A percentile compares a stretch with the other conserved stretches of the same genome.
Evolutionary conservation across 2,329 filamentous ascomycete species (phyloP).

Genomic region (Fusarium buxicola): DNA sequence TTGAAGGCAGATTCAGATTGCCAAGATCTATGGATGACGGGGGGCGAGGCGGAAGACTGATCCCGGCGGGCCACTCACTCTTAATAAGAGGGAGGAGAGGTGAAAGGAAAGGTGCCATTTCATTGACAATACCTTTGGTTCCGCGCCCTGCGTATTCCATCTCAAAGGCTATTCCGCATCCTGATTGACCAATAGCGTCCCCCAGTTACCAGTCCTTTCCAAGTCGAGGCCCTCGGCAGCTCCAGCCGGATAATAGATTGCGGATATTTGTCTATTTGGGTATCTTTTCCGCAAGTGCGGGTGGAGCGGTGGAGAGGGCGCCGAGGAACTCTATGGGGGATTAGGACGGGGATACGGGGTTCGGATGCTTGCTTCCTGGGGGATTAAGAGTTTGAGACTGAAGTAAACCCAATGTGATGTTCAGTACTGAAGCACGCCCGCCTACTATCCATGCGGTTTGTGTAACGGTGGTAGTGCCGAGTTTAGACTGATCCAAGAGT

Average conservation of each 20-base stretch:
- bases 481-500: too few species aligned
- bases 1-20: conserved; percentile 2
- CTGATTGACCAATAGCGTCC: conserved; percentile 26
- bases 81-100: not conserved
- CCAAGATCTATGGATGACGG: conserved; percentile 13
- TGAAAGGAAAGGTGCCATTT: not conserved
- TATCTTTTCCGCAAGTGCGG: not conserved
- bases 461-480: too few species aligned
- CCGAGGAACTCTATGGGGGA: conserved; percentile 29
- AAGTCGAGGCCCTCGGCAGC: conserved; percentile 23
- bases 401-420: too few species aligned
- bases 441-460: too few species aligned
- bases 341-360: conserved; percentile 23
- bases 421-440: too few species aligned
- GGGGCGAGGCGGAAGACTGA: conserved; percentile 32
- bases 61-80: conserved; percentile 13
- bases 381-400: too few species aligned
- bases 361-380: conserved; percentile 7
- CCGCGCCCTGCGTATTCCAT: not conserved
- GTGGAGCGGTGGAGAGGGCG: conserved; percentile 14
- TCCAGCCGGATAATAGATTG: conserved; percentile 9
- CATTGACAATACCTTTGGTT: not conserved
- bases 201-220: not conserved
- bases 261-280: conserved; percentile 9
- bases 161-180: not conserved